Base-by-base conservation (phyloP, 2,329 filamentous ascomycete genomes). In the Verticillium dahliae region DNA sequence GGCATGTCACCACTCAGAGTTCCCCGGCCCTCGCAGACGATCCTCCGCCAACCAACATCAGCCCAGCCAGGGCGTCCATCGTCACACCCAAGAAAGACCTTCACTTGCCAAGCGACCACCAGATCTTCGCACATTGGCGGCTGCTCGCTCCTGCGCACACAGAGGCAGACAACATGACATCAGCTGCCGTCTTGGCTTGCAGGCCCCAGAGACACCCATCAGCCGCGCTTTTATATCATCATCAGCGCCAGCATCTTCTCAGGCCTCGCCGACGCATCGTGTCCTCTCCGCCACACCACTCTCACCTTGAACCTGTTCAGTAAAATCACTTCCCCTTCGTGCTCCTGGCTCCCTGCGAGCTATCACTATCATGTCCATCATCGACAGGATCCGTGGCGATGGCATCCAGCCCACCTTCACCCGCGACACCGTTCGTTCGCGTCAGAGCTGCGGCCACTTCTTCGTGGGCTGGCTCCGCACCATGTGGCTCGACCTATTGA, bases 401-500 rank as follows among this genome's bases (percentile, higher is more conserved):
- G 52, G 33, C 35, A n/a, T 41, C 34, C 34, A 58, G 15, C 61
- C 59, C 3, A 31, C 37, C 2, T 64, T 64, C 14, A 62, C 60
- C 2, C 57, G 57, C n/a, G 41, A 62, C 10, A 63, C 62, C 1
- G 6, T 63, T n/a, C 57, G 60, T 4, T 63, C 62, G 6, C 33
- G 37, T 4, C 31, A 37, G 13, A 37, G 50, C 3, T 45, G 27
- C 10, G 58, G 61, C 39, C 35, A 54, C 2, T 64, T 64, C 35
- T 55, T 59, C 37, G 6, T 52, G 37, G 58, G 54, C 14, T 90
- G 86, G 86, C 64, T 87, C 63, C 81, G 81, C 62, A 73, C 80
- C 6, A 84, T 82, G 27, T 86, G 81, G 78, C 71, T 82, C 2
- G 87, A 90, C 66, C 73, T 89, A 34, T 63, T 88, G 6, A 83